A percentile compares a stretch with the other conserved stretches of the same genome.
These are phyloP conservation scores for Hirschioporus abietinus DNA, from an alignment of 768 basidiomycete genomes.

Conservation along the genomic window DNA sequence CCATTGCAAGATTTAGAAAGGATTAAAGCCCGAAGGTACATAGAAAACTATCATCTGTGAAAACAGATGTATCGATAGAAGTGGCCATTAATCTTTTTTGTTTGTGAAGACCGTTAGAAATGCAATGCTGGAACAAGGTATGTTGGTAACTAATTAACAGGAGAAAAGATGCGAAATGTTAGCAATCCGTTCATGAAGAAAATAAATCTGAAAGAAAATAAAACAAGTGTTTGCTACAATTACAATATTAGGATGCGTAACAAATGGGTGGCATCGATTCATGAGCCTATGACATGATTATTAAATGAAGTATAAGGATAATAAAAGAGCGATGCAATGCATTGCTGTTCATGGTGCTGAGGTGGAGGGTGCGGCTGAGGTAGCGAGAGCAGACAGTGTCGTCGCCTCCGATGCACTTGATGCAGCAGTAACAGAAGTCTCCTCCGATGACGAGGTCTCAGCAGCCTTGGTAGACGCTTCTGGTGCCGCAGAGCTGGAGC, in stretches of 20 bases:
- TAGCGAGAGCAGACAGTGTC: background rate
- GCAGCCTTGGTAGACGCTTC: slow-evolving; percentile 3
- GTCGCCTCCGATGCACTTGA: background rate
- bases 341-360: background rate
- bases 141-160: background rate
- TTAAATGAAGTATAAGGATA: background rate
- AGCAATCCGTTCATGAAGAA: background rate
- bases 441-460: background rate
- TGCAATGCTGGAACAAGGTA: background rate
- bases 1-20: background rate
- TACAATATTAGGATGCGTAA: background rate
- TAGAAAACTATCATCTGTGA: background rate
- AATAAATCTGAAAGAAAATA: background rate
- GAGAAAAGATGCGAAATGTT: background rate
- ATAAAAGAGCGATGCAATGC: background rate
- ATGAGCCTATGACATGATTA: background rate
- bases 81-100: background rate
- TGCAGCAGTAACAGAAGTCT: slow-evolving; percentile 3
- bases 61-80: background rate
- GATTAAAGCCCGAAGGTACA: background rate
- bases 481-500: slow-evolving; percentile 3
- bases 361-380: background rate
- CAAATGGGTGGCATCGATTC: background rate
- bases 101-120: background rate
- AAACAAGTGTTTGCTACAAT: background rate